Base-by-base conservation (phyloP, 176 grass and related monocot species). In the Secale cereale region DNA sequence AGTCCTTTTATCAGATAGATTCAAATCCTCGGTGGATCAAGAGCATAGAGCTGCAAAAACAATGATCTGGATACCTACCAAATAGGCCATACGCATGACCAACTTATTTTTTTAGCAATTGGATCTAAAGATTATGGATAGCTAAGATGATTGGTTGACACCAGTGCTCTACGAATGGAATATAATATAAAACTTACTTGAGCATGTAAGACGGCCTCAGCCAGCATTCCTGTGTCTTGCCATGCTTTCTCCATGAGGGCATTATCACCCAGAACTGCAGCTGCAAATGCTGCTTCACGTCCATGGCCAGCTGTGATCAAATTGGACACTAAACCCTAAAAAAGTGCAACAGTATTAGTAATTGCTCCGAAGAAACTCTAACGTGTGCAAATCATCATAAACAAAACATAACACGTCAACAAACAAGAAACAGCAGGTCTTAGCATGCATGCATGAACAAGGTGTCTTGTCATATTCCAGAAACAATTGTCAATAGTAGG, bases 231-330 rank as follows among this genome's bases (percentile, higher is more conserved):
- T 72, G 97, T 99, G 74, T 96, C 97, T 74, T 94, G 91, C 97
- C 97, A 99, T 76, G 97, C 93, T 86, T 99, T 99, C 81, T 96
- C 97, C 97, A 99, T 99, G 59, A 99, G 84, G 13, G 93, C 76
- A 64, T 99, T 99, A 89, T 99, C 97, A 59, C 97, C 97, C 22
- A 99, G 88, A 79, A 99, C 88, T 59, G 97, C 93, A 67, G 93
- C 91, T 79, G 97, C 90, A 96, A 99, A 99, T 69, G 97, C 97
- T 82, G 93, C 97, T 90, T 99, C 93, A 14, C 88, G 86, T 20
- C 97, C 97, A 91, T 99, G 93, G 22, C 97, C 97, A 31, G 97
- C 97, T 37, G 86, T 75, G 10, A 96, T 99, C 89, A 99, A 85
- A 89, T 99, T 96, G 66, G 65, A 91, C 74, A 92, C 88, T 74